phyloP scores from a whole-genome alignment of 805 yeast species.

The Grigorovia humatica region DNA sequence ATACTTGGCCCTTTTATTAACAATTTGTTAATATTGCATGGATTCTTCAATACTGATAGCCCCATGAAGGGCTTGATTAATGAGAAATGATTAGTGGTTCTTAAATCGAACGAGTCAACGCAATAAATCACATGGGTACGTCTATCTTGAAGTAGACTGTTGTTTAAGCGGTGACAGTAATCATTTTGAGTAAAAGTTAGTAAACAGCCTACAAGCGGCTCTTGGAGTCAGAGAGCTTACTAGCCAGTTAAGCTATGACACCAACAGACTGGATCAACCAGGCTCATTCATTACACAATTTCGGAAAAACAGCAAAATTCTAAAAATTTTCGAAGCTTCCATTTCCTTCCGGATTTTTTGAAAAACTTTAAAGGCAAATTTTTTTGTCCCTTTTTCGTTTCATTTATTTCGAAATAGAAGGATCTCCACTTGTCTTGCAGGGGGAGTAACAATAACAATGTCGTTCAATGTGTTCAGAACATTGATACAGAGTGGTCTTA shows the following conservation, averaged over 20 bases:
- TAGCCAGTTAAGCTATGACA: no score
- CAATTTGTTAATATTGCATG: not conserved
- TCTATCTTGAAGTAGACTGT: not conserved
- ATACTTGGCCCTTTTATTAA: not conserved
- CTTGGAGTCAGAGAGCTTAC: no score
- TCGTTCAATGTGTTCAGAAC: not conserved
- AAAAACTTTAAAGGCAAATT: no score
- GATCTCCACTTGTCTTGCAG: not conserved
- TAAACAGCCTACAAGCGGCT: no score
- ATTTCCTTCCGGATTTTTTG: no score
- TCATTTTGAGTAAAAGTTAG: not conserved
- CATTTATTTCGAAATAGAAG: no score
- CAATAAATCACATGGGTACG: not conserved
- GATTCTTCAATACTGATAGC: not conserved
- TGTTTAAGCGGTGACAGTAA: not conserved
- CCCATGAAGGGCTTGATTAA: no score
- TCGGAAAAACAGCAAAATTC: no score
- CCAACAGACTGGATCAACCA: no score
- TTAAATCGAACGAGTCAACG: not conserved
- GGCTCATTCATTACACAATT: no score
- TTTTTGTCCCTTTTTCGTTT: no score
- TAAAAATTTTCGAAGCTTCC: no score
- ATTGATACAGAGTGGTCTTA: conserved; percentile 2
- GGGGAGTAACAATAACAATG: not conserved
- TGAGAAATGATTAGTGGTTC: not conserved